phyloP scores from a whole-genome alignment of 768 basidiomycete species.

The Tylopilus sp. region DNA sequence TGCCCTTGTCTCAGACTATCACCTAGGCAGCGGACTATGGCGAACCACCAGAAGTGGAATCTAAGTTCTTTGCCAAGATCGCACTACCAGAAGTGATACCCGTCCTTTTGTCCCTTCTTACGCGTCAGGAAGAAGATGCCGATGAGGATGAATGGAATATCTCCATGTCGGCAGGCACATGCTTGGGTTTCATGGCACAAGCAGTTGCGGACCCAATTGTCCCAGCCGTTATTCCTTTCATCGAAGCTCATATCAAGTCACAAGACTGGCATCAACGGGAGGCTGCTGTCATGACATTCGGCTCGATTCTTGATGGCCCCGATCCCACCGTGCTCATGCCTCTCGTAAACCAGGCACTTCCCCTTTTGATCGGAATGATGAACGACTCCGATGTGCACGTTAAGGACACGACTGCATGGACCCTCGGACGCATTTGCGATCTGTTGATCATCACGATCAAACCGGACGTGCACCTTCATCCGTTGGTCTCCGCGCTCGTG shows the following conservation, averaged over 20 bases:
- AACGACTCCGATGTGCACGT: constrained; percentile 78
- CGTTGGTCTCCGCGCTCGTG: constrained; percentile 80
- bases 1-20: constrained; percentile 7
- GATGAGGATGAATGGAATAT: constrained; percentile 99
- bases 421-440: constrained; percentile 92
- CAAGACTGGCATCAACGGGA: constrained; percentile 95
- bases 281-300: constrained; percentile 98
- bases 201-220: constrained; percentile 92
- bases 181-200: constrained; percentile 82
- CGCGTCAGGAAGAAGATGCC: constrained; percentile 92
- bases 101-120: constrained; percentile 83
- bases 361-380: constrained; percentile 96
- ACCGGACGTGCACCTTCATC: constrained; percentile 82
- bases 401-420: constrained; percentile 98
- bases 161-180: constrained; percentile 94
- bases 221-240: constrained; percentile 92
- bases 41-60: constrained; percentile 80
- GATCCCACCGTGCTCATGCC: constrained; percentile 84
- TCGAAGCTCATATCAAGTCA: constrained; percentile 91
- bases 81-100: constrained; percentile 94
- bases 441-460: constrained; percentile 82
- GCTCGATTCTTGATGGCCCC: constrained; percentile 95
- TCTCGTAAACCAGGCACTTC: constrained; percentile 90
- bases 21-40: constrained; percentile 83
- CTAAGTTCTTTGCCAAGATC: constrained; percentile 89